Evolutionary conservation across 768 basidiomycete genomes (phyloP).

Genomic region (Dacryopinax primogenitus): DNA sequence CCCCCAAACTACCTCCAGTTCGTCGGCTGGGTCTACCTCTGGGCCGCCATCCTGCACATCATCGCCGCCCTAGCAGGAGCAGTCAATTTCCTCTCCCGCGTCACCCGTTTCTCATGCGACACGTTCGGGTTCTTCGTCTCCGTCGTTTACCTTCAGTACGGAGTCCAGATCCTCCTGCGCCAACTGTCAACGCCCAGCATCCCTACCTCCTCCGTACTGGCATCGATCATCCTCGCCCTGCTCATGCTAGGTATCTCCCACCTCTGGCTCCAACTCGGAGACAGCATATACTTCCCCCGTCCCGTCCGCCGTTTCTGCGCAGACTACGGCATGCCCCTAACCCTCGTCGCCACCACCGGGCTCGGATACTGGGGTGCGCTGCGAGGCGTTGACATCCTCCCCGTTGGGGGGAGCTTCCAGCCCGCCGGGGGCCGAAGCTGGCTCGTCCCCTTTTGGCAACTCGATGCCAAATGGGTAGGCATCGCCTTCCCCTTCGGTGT

Average conservation of each 20-base stretch:
- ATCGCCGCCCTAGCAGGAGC: conserved; percentile 59
- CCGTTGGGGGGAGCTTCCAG: conserved; percentile 53
- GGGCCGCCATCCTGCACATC: conserved; percentile 81
- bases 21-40: conserved; percentile 84
- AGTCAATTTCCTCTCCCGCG: conserved; percentile 68
- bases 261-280: conserved; percentile 54
- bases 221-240: conserved; percentile 49
- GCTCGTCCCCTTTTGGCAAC: conserved; percentile 81
- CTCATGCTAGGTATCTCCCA: conserved; percentile 65
- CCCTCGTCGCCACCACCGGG: conserved; percentile 58
- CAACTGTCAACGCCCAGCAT: conserved; percentile 38
- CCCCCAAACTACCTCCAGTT: conserved; percentile 72
- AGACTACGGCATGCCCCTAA: conserved; percentile 87
- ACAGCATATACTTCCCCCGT: conserved; percentile 54
- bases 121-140: conserved; percentile 89
- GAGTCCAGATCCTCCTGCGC: conserved; percentile 67
- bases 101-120: conserved; percentile 81
- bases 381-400: conserved; percentile 47
- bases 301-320: conserved; percentile 61
- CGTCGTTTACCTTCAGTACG: conserved; percentile 66
- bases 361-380: conserved; percentile 83
- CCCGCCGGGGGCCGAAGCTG: conserved; percentile 61
- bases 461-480: conserved; percentile 79
- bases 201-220: conserved; percentile 16
- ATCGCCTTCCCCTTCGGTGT: conserved; percentile 82